Conservation (phyloP, 1,284 basidiomycete species). For the Ganoderma lucidum region DNA sequence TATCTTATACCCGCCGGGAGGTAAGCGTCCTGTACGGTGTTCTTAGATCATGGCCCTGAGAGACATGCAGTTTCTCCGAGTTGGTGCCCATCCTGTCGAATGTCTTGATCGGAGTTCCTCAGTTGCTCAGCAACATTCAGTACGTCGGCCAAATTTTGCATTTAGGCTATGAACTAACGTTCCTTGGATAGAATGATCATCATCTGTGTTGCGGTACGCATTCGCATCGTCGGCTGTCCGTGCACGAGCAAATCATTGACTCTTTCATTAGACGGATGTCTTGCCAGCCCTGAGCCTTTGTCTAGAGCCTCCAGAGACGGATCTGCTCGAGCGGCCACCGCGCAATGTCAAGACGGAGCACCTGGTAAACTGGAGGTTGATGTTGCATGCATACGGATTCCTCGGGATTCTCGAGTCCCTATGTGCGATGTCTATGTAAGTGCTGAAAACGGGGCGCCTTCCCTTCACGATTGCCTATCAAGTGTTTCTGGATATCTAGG, state of each 20-base stretch:
- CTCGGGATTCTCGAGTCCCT: constrained; percentile 63
- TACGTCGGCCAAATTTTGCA: constrained; percentile 28
- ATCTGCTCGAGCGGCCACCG: constrained; percentile 63
- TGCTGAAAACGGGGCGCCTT: constrained; percentile 33
- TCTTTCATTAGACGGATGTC: constrained; percentile 49
- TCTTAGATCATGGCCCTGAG: not conserved
- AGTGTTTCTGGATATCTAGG: constrained; percentile 34
- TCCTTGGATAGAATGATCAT: constrained; percentile 51
- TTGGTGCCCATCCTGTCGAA: constrained; percentile 70
- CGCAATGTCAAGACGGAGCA: constrained; percentile 64
- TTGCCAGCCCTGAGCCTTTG: constrained; percentile 56
- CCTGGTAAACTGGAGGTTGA: constrained; percentile 53
- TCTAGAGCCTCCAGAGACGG: constrained; percentile 57
- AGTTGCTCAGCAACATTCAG: constrained; percentile 59
- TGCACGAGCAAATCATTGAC: not conserved
- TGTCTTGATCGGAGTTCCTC: constrained; percentile 52
- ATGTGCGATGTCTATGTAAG: constrained; percentile 56
- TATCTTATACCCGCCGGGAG: constrained; percentile 56
- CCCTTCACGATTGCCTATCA: not conserved
- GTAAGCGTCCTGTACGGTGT: constrained; percentile 25
- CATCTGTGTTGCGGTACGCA: constrained; percentile 56
- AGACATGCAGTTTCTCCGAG: constrained; percentile 60
- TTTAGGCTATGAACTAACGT: not conserved
- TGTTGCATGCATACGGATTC: constrained; percentile 71
- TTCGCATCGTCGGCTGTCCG: constrained; percentile 6